Percentiles rank a stretch among this genome's conserved stretches.
Conservation (phyloP, 78 protist genomes). For the Planoprotostelium fungivorum region DNA sequence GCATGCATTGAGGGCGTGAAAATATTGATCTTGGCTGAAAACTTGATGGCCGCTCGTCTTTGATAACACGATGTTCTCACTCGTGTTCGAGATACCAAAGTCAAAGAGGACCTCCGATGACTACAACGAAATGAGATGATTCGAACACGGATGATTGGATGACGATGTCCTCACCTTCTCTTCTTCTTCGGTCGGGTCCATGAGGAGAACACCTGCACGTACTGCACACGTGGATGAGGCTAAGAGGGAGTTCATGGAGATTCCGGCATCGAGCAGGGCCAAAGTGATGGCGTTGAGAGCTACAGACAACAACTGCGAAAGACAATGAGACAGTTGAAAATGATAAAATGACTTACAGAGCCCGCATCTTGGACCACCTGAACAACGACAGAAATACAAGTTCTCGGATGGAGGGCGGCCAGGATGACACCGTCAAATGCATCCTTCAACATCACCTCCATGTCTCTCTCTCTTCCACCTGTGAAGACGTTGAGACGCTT, state of each 20-base stretch:
- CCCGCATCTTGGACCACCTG: constrained; percentile 53
- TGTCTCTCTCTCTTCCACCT: constrained; percentile 21
- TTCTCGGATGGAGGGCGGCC: constrained; percentile 47
- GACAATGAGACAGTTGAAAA: neutral
- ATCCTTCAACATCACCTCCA: constrained; percentile 31
- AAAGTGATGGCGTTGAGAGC: constrained; percentile 47
- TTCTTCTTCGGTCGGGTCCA: constrained; percentile 35
- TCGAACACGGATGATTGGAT: neutral
- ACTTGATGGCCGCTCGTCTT: neutral
- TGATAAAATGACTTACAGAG: constrained; percentile 21
- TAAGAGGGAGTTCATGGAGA: constrained; percentile 30
- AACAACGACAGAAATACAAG: constrained; percentile 26
- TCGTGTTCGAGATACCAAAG: neutral
- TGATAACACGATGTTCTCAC: neutral
- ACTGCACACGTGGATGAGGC: constrained; percentile 26
- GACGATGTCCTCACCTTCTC: constrained; percentile 10
- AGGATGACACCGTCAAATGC: constrained; percentile 50
- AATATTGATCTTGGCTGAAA: constrained; percentile 21
- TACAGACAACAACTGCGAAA: neutral
- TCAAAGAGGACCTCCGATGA: neutral
- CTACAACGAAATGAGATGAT: neutral
- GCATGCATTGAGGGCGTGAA: constrained; percentile 1
- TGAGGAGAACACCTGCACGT: constrained; percentile 16
- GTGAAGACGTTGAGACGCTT: constrained; percentile 12
- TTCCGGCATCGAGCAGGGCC: constrained; percentile 62